These are phyloP conservation scores for Fusarium nygamai DNA, from an alignment of 2,329 filamentous ascomycete species.

Conservation along the genomic window DNA sequence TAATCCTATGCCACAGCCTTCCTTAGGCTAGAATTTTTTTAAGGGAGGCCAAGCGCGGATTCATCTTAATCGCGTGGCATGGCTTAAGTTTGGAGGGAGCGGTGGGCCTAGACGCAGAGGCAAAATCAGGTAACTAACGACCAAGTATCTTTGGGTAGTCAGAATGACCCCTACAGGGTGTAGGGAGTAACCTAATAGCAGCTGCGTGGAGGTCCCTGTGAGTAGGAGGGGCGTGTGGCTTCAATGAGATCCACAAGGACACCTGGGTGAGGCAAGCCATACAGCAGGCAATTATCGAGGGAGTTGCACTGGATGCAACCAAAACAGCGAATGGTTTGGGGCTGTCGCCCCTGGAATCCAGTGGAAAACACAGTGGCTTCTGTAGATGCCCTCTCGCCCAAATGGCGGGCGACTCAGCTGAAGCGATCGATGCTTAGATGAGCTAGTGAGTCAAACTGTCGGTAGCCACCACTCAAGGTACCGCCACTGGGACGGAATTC, in stretches of 20 bases:
- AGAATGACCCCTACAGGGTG: not conserved
- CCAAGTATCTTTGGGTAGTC: not conserved
- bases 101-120: constrained; percentile 3
- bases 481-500: constrained; percentile 23
- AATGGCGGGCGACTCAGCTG: not conserved
- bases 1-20: not conserved
- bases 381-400: not conserved
- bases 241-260: not conserved
- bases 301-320: constrained; percentile 20
- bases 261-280: not conserved
- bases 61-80: constrained; percentile 13
- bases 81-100: not conserved
- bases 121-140: constrained; percentile 4
- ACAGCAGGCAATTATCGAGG: not conserved
- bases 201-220: not conserved
- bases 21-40: not conserved
- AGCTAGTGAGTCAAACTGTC: constrained; percentile 14
- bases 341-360: constrained; percentile 28
- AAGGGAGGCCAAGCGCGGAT: constrained; percentile 5
- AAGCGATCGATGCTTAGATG: not conserved
- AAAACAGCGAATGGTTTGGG: constrained; percentile 11
- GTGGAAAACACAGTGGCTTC: constrained; percentile 2
- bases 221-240: constrained; percentile 4
- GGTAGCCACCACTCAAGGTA: constrained; percentile 26
- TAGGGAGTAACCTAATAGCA: not conserved